Evolutionary conservation across 202 grass and related monocot genomes (phyloP).

Genomic region (Schoenoplectus tabernaemontani): DNA sequence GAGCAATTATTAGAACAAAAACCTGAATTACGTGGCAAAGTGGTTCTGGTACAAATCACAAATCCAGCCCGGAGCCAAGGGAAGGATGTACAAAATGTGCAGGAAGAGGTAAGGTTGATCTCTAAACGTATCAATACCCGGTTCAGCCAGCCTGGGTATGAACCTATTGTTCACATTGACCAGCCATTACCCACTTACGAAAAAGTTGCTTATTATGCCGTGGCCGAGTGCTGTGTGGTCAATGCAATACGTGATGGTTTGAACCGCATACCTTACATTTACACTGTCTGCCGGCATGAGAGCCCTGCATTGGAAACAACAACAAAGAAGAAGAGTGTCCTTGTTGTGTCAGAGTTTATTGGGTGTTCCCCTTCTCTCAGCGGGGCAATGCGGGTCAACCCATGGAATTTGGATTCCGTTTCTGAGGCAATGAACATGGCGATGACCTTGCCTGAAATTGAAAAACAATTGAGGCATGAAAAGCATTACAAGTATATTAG

Average conservation of each 20-base stretch:
- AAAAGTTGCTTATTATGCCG: conserved; percentile 79
- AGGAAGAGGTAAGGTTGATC: conserved; percentile 58
- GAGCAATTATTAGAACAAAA: conserved; percentile 75
- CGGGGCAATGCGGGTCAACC: conserved; percentile 77
- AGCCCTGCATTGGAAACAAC: conserved; percentile 31
- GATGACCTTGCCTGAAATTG: conserved; percentile 43
- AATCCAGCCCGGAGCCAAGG: conserved; percentile 90
- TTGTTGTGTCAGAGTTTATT: conserved; percentile 87
- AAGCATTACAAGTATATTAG: conserved; percentile 97
- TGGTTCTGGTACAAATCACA: conserved; percentile 75
- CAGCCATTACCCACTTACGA: conserved; percentile 39
- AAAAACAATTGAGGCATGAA: conserved; percentile 82
- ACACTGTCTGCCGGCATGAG: conserved; percentile 77
- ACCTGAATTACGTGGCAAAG: conserved; percentile 50
- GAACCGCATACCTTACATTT: conserved; percentile 89
- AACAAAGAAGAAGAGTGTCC: conserved; percentile 51
- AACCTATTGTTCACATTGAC: conserved; percentile 61
- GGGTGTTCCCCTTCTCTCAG: conserved; percentile 88
- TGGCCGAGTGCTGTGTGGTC: conserved; percentile 77
- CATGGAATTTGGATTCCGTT: conserved; percentile 81
- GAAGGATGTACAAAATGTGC: conserved; percentile 77
- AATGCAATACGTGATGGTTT: conserved; percentile 86
- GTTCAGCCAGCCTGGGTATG: conserved; percentile 64
- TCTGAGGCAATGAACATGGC: conserved; percentile 75
- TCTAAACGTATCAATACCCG: conserved; percentile 62